Evolutionary conservation across 768 basidiomycete species (phyloP).

Genomic region (Crassisporium funariophilum): DNA sequence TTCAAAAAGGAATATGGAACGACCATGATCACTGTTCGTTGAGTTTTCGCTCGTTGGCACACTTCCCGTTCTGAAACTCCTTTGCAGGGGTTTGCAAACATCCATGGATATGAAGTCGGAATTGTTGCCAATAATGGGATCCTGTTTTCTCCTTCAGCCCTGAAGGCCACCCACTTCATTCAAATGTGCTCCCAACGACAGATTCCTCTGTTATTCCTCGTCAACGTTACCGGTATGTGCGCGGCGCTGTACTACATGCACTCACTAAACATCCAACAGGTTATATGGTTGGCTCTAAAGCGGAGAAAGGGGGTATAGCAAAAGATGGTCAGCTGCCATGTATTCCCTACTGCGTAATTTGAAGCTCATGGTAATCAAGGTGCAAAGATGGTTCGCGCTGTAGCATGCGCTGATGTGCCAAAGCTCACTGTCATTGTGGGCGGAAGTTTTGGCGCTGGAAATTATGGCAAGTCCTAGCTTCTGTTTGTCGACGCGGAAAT

Average conservation of each 20-base stretch:
- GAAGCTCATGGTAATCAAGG: too few species aligned
- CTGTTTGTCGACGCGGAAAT: neutral
- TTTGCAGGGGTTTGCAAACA: constrained; percentile 78
- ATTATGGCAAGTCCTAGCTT: constrained; percentile 66
- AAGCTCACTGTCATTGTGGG: constrained; percentile 93
- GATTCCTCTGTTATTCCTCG: constrained; percentile 90
- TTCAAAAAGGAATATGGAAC: constrained; percentile 96
- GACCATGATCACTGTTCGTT: constrained; percentile 81
- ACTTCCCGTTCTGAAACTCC: neutral
- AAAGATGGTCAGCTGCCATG: constrained; percentile 71
- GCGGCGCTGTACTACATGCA: neutral
- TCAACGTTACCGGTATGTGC: constrained; percentile 82
- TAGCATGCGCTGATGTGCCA: constrained; percentile 91
- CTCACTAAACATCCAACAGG: constrained; percentile 37
- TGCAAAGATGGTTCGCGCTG: constrained; percentile 96
- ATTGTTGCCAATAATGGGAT: constrained; percentile 96
- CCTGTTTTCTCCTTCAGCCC: constrained; percentile 88
- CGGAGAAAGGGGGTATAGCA: constrained; percentile 91
- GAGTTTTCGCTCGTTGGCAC: neutral
- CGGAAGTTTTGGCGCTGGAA: constrained; percentile 93
- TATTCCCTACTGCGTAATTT: too few species aligned
- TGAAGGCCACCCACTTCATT: constrained; percentile 96
- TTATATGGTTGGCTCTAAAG: constrained; percentile 97
- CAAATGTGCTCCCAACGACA: constrained; percentile 89
- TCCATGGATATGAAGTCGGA: constrained; percentile 89